phyloP scores from a whole-genome alignment of 768 basidiomycete species.

The Lactarius sanguifluus region DNA sequence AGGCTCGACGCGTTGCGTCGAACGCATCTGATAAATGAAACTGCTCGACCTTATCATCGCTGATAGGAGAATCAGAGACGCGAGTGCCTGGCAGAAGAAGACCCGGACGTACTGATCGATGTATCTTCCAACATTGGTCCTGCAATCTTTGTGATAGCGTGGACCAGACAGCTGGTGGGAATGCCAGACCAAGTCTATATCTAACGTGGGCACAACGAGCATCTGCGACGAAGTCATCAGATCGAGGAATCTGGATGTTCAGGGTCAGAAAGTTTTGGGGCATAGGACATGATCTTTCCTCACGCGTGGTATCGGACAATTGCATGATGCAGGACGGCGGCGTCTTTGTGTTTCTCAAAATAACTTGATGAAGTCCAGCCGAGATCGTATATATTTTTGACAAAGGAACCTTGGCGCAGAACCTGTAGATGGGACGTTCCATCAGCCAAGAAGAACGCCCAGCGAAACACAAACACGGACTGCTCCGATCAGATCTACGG shows the following conservation, averaged over 20 bases:
- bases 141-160: constrained; percentile 49
- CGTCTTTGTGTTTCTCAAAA: constrained; percentile 43
- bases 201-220: constrained; percentile 62
- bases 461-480: constrained; percentile 38
- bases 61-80: constrained; percentile 31
- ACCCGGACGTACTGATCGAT: constrained; percentile 58
- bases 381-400: constrained; percentile 51
- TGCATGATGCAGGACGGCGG: constrained; percentile 47
- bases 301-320: constrained; percentile 61
- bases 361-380: constrained; percentile 49
- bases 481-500: constrained; percentile 57
- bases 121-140: constrained; percentile 43
- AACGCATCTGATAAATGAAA: constrained; percentile 44
- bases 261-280: background rate
- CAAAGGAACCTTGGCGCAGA: constrained; percentile 56
- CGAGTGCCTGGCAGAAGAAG: background rate
- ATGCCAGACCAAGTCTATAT: constrained; percentile 77
- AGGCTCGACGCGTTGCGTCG: constrained; percentile 51
- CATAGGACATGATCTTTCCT: constrained; percentile 21
- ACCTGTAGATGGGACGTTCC: constrained; percentile 39
- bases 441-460: background rate
- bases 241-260: constrained; percentile 49
- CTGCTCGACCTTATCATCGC: constrained; percentile 53
- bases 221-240: constrained; percentile 47
- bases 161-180: constrained; percentile 60